Conservation (phyloP, 73 alveolate genomes). For the Paramecium sonneborni region DNA sequence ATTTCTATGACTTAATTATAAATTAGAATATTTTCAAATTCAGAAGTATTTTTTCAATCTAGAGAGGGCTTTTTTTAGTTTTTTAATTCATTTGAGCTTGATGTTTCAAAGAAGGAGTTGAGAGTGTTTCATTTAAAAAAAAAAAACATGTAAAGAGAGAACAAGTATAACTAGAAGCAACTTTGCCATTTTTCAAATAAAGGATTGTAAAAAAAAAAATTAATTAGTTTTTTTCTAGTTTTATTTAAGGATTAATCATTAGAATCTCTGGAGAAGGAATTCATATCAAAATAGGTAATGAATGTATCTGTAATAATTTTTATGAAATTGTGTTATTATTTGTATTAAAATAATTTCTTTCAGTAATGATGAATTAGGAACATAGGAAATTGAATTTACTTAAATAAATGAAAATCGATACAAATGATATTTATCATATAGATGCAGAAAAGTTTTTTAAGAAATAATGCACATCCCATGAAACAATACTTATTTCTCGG, state of each 20-base stretch:
- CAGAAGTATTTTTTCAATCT: not conserved
- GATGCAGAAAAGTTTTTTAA: constrained; percentile 37
- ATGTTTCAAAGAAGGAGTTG: not conserved
- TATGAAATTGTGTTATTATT: not conserved
- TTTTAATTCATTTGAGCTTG: not conserved
- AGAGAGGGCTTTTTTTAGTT: not conserved
- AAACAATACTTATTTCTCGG: not conserved
- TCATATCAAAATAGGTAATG: no score
- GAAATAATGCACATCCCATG: not conserved
- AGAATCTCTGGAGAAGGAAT: no score
- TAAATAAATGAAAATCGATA: not conserved
- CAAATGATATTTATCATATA: not conserved
- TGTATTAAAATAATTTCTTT: not conserved
- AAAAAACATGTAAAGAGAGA: not conserved
- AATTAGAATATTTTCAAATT: not conserved
- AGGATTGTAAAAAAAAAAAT: no score
- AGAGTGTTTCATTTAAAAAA: not conserved
- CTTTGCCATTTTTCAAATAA: not conserved
- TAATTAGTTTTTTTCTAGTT: no score
- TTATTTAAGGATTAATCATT: no score
- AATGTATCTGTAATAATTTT: not conserved
- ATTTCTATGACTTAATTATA: not conserved
- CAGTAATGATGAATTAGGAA: not conserved
- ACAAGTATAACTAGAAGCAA: not conserved
- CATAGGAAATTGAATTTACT: not conserved